Percentiles rank a stretch among this genome's conserved stretches.
Evolutionary conservation across 2,329 filamentous ascomycete genomes (phyloP).

Genomic region (Xylaria sp.): DNA sequence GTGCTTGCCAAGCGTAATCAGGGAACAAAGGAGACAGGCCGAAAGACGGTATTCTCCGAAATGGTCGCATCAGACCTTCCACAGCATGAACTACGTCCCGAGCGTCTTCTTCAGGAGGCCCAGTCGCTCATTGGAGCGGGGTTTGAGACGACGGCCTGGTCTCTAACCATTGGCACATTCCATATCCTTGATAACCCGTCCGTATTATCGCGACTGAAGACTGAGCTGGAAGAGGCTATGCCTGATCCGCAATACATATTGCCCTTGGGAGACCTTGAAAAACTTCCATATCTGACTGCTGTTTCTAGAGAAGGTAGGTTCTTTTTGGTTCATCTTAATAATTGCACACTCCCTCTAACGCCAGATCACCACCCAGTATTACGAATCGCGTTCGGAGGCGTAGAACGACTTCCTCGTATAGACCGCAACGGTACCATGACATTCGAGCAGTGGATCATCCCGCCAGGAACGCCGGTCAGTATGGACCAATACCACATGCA

Average conservation of each 20-base stretch:
- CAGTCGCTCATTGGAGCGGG: constrained; percentile 38
- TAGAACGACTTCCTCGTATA: constrained; percentile 36
- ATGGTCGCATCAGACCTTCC: constrained; percentile 22
- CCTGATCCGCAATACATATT: constrained; percentile 30
- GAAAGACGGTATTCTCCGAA: constrained; percentile 17
- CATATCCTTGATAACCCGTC: constrained; percentile 31
- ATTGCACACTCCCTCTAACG: not conserved
- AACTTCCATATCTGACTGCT: constrained; percentile 31
- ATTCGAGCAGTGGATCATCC: constrained; percentile 35
- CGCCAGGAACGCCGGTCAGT: constrained; percentile 30
- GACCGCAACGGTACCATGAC: constrained; percentile 22
- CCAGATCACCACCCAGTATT: constrained; percentile 20
- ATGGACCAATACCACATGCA: constrained; percentile 42
- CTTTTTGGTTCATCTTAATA: too few relatives aligned
- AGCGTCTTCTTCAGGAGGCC: constrained; percentile 32
- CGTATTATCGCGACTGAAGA: constrained; percentile 1
- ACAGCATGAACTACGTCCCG: constrained; percentile 8
- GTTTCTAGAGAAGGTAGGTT: constrained; percentile 20
- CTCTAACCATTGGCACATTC: constrained; percentile 29
- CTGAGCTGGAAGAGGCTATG: constrained; percentile 30
- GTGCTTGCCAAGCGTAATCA: constrained; percentile 12
- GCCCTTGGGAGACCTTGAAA: constrained; percentile 35
- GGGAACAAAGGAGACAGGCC: not conserved
- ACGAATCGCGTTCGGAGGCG: constrained; percentile 30
- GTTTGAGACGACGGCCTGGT: constrained; percentile 45